These are phyloP conservation scores for Cordyceps cicadae DNA, from an alignment of 2,329 filamentous ascomycete genomes.

Conservation along the genomic window DNA sequence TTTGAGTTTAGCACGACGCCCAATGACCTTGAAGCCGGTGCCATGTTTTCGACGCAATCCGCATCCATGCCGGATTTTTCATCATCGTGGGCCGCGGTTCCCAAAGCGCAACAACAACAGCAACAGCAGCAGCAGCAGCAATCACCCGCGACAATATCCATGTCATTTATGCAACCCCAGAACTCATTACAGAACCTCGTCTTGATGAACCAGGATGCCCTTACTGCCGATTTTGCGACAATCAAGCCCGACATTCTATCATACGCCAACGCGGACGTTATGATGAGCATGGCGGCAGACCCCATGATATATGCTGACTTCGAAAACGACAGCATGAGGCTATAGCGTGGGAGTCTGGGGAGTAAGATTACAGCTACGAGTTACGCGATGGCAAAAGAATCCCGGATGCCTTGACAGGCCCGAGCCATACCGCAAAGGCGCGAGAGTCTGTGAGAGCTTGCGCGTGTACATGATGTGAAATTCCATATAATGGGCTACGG, in stretches of 20 bases:
- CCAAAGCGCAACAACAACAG: conserved; percentile 18
- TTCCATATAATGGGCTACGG: neutral
- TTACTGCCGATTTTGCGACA: conserved; percentile 44
- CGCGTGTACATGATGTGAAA: neutral
- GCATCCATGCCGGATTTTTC: conserved; percentile 25
- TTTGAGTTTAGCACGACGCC: conserved; percentile 29
- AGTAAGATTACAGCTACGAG: neutral
- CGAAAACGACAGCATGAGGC: conserved; percentile 35
- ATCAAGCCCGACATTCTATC: conserved; percentile 49
- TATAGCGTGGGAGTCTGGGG: conserved; percentile 21
- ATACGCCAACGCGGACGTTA: conserved; percentile 44
- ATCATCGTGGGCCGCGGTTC: conserved; percentile 23
- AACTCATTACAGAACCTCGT: conserved; percentile 35
- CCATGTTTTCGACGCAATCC: conserved; percentile 28
- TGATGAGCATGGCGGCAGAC: conserved; percentile 48
- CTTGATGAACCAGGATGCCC: conserved; percentile 40
- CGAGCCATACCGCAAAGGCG: neutral
- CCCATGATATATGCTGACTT: conserved; percentile 51
- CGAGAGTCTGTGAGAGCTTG: neutral
- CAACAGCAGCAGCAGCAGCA: neutral
- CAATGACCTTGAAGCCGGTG: conserved; percentile 24
- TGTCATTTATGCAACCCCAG: conserved; percentile 36
- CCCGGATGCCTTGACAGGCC: neutral
- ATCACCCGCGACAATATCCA: conserved; percentile 15
- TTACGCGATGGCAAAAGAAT: neutral